Evolutionary conservation across 1,284 basidiomycete species (phyloP).

Genomic region (Marasmius tenuissimus): DNA sequence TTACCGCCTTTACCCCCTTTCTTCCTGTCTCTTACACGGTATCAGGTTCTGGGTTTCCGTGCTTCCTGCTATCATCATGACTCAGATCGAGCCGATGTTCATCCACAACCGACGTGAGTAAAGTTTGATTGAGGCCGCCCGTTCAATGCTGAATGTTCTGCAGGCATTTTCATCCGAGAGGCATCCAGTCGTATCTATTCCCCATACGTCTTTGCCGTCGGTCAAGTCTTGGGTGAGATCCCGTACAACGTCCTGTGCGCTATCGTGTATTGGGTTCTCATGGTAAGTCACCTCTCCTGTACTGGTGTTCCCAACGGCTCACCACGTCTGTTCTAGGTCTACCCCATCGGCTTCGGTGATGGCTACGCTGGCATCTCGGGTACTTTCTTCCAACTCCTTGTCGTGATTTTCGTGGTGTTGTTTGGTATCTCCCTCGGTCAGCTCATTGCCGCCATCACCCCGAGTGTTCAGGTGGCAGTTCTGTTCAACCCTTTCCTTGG

Average conservation of each 20-base stretch:
- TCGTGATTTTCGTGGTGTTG: conserved; percentile 70
- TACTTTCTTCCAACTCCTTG: conserved; percentile 75
- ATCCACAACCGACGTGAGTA: conserved; percentile 69
- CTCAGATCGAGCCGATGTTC: conserved; percentile 85
- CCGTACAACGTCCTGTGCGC: conserved; percentile 78
- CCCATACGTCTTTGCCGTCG: conserved; percentile 80
- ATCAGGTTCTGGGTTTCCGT: conserved; percentile 68
- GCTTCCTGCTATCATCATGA: conserved; percentile 76
- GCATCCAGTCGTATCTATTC: conserved; percentile 78
- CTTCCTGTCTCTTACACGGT: background rate
- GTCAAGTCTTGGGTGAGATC: conserved; percentile 81
- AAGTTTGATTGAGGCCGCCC: background rate
- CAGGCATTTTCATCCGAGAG: conserved; percentile 64
- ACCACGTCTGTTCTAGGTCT: conserved; percentile 39
- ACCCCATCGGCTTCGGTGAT: conserved; percentile 73
- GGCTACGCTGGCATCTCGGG: conserved; percentile 59
- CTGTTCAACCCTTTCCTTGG: conserved; percentile 80
- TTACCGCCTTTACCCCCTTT: conserved; percentile 2
- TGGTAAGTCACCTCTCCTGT: conserved; percentile 38
- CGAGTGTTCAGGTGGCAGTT: conserved; percentile 74
- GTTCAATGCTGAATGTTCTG: background rate
- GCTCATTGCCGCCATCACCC: conserved; percentile 74
- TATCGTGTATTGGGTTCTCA: conserved; percentile 75
- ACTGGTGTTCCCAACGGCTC: background rate
- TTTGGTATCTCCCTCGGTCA: conserved; percentile 82